Evolutionary conservation across 2,329 filamentous ascomycete genomes (phyloP).

Genomic region (Phialemonium atrogriseum): DNA sequence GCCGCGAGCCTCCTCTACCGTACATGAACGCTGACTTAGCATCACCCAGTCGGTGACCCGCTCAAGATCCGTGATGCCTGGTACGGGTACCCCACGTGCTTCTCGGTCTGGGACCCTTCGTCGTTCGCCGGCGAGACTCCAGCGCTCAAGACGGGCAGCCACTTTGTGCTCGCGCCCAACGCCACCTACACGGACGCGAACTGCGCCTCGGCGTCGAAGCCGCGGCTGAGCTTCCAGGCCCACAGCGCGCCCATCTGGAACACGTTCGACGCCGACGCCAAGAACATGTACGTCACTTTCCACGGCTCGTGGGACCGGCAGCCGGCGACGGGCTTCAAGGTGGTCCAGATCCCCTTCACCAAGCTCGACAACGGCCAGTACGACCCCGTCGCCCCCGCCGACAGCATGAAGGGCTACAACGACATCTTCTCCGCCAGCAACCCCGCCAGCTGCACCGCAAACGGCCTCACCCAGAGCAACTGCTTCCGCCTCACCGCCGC

Average conservation of each 20-base stretch:
- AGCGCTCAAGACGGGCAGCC: conserved; percentile 23
- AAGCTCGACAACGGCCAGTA: conserved; percentile 17
- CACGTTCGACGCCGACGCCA: conserved; percentile 19
- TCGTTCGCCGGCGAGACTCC: conserved; percentile 19
- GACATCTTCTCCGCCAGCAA: conserved; percentile 18
- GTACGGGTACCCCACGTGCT: conserved; percentile 42
- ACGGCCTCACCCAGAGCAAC: conserved; percentile 25
- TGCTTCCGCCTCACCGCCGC: conserved; percentile 25
- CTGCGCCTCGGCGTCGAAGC: conserved; percentile 22
- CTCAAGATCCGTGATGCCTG: conserved; percentile 10
- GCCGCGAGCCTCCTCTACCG: neutral
- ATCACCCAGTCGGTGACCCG: conserved; percentile 10
- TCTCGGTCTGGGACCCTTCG: conserved; percentile 11
- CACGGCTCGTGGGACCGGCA: conserved; percentile 22
- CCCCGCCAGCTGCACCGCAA: conserved; percentile 20
- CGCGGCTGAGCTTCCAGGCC: conserved; percentile 28
- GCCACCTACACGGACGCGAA: conserved; percentile 24
- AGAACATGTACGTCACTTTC: conserved; percentile 24
- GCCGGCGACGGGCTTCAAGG: conserved; percentile 21
- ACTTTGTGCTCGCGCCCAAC: conserved; percentile 29
- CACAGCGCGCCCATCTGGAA: conserved; percentile 22
- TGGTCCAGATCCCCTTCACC: conserved; percentile 20
- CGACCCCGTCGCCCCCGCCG: conserved; percentile 19
- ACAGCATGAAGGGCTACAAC: conserved; percentile 20
- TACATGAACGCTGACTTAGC: neutral